phyloP scores from a whole-genome alignment of 2,329 filamentous ascomycete species.

The Neofusicoccum laricinum region DNA sequence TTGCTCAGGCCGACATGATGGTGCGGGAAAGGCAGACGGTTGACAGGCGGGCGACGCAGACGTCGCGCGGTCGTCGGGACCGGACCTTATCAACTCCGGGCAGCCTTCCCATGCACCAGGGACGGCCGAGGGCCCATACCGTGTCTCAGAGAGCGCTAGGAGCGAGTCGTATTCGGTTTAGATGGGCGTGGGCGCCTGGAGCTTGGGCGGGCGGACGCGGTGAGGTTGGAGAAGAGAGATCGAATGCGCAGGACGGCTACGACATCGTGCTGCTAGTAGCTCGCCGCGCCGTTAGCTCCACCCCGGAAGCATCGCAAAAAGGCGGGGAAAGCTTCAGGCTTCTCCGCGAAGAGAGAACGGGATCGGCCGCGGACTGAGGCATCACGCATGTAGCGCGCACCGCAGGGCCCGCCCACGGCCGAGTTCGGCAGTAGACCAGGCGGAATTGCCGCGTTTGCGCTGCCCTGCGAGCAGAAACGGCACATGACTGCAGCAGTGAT shows the following conservation, averaged over 20 bases:
- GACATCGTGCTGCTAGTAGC: neutral
- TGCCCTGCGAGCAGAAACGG: neutral
- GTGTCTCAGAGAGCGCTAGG: neutral
- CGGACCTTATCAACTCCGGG: constrained; percentile 1
- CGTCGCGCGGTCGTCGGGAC: constrained; percentile 6
- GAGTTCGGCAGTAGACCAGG: neutral
- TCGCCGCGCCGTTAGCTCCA: constrained; percentile 5
- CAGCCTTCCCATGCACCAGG: neutral
- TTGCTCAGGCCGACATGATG: neutral
- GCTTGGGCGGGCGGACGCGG: neutral
- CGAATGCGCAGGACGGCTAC: constrained; percentile 1
- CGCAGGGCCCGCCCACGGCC: constrained; percentile 4
- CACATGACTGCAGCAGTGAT: constrained; percentile 6
- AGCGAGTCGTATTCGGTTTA: neutral
- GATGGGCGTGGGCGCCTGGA: neutral
- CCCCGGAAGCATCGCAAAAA: constrained; percentile 15
- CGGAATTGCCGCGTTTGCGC: neutral
- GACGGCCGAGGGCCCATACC: constrained; percentile 2
- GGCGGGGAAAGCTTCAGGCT: constrained; percentile 14
- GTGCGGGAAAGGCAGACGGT: neutral
- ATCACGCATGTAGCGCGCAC: neutral
- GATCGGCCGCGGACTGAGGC: constrained; percentile 8
- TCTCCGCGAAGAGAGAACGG: constrained; percentile 12
- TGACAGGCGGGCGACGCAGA: neutral
- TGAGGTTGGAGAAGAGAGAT: neutral